A percentile compares a stretch with the other conserved stretches of the same genome.
Evolutionary conservation across 2,329 filamentous ascomycete genomes (phyloP).

Genomic region (Sphaerulina populicola): DNA sequence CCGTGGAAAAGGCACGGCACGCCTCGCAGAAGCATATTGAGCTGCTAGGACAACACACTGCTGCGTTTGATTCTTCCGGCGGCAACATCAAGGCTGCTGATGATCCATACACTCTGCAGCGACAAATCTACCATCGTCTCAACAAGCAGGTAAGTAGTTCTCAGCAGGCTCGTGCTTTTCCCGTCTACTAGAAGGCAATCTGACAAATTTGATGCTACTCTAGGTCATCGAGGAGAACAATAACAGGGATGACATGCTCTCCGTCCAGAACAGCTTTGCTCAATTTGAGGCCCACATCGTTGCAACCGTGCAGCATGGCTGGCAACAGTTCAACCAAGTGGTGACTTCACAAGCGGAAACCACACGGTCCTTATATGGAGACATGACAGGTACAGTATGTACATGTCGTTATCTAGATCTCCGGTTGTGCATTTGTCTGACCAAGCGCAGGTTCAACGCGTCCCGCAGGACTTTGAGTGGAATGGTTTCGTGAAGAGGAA

Average conservation of each 20-base stretch:
- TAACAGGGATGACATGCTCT: conserved; percentile 81
- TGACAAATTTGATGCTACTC: not conserved
- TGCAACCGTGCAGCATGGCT: conserved; percentile 68
- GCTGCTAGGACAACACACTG: conserved; percentile 77
- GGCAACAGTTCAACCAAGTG: conserved; percentile 76
- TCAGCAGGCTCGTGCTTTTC: not conserved
- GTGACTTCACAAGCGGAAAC: conserved; percentile 74
- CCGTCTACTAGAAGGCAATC: not conserved
- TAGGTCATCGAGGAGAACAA: conserved; percentile 83
- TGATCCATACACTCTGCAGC: conserved; percentile 81
- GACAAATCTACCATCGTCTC: conserved; percentile 72
- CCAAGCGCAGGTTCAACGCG: conserved; percentile 51
- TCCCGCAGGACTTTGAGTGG: conserved; percentile 87
- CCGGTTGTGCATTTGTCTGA: not conserved
- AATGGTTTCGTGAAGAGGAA: conserved; percentile 69
- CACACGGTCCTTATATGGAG: conserved; percentile 68
- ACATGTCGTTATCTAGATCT: not conserved
- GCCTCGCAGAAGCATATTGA: conserved; percentile 93
- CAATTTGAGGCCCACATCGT: conserved; percentile 82
- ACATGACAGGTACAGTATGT: conserved; percentile 59
- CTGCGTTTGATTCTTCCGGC: conserved; percentile 66
- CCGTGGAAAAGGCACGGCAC: conserved; percentile 80
- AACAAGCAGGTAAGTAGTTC: conserved; percentile 57
- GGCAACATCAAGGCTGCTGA: conserved; percentile 62
- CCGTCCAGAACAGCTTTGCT: conserved; percentile 83